A percentile compares a stretch with the other conserved stretches of the same genome.
Evolutionary conservation across 768 basidiomycete genomes (phyloP).

Genomic region (Agaricus blazei): DNA sequence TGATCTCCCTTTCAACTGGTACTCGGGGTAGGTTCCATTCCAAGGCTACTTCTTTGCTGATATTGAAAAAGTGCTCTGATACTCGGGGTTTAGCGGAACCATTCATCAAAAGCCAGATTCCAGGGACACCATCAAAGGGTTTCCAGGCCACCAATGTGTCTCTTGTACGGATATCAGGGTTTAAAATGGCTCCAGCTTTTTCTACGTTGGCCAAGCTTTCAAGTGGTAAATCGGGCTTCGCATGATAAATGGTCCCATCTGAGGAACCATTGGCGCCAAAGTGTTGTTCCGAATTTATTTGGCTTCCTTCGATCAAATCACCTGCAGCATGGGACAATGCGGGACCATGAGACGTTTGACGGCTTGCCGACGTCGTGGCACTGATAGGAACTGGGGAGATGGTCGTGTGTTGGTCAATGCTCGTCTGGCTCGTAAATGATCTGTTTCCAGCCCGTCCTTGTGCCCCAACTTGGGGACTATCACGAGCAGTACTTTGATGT

Average conservation of each 20-base stretch:
- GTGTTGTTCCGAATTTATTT: too few relatives aligned
- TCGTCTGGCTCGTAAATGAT: neutral
- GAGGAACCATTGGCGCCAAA: too few relatives aligned
- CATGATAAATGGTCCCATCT: too few relatives aligned
- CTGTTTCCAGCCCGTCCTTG: neutral
- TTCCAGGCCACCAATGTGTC: neutral
- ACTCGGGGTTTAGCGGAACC: slow-evolving; percentile 28
- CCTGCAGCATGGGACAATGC: too few relatives aligned
- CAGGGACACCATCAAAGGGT: slow-evolving; percentile 33
- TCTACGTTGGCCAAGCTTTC: too few relatives aligned
- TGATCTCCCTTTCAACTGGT: neutral
- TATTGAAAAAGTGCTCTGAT: slow-evolving; percentile 29
- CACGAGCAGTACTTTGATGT: neutral
- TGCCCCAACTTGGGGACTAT: too few relatives aligned
- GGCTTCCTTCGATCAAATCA: too few relatives aligned
- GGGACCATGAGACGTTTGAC: too few relatives aligned
- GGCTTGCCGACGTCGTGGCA: too few relatives aligned
- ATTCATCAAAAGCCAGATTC: slow-evolving; percentile 33
- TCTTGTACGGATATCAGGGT: neutral
- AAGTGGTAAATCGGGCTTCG: too few relatives aligned
- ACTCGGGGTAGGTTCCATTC: slow-evolving; percentile 24
- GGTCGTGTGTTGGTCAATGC: too few relatives aligned
- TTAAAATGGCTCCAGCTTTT: neutral
- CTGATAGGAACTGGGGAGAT: too few relatives aligned
- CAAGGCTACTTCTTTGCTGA: slow-evolving; percentile 28